Conservation (phyloP, 345 rosid species). For the Anastatica hierochuntica region DNA sequence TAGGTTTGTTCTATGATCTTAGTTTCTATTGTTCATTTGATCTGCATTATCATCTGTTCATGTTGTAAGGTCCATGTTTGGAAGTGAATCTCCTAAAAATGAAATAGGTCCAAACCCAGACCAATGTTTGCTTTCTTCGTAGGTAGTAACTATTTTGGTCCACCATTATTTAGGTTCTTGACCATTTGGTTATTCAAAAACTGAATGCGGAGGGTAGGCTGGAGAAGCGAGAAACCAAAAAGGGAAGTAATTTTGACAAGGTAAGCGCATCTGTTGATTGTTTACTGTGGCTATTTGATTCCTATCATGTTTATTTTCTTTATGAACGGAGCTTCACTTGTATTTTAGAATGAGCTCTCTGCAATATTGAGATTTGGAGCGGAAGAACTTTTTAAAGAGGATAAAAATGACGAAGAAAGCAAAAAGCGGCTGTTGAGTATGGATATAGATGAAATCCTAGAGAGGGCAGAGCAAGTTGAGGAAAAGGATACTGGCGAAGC, state of each 20-base stretch:
- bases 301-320: background rate
- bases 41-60: background rate
- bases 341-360: constrained; percentile 80
- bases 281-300: background rate
- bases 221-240: constrained; percentile 97
- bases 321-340: background rate
- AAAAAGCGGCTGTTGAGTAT: constrained; percentile 76
- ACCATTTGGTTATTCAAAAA: constrained; percentile 97
- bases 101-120: constrained; percentile 1
- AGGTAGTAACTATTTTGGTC: constrained; percentile 9
- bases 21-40: background rate
- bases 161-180: constrained; percentile 65
- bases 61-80: constrained; percentile 2
- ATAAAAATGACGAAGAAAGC: constrained; percentile 92
- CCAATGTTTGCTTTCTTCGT: background rate
- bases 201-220: constrained; percentile 97
- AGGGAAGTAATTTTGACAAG: constrained; percentile 84
- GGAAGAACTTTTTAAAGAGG: constrained; percentile 96
- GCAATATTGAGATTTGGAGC: constrained; percentile 98
- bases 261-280: constrained; percentile 31
- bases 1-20: background rate
- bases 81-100: background rate
- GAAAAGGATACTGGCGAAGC: constrained; percentile 59
- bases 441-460: constrained; percentile 98
- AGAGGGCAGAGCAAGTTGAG: constrained; percentile 97